Evolutionary conservation across 495 filamentous ascomycete species (phyloP).

Genomic region (Beverwykella pulmonaria): DNA sequence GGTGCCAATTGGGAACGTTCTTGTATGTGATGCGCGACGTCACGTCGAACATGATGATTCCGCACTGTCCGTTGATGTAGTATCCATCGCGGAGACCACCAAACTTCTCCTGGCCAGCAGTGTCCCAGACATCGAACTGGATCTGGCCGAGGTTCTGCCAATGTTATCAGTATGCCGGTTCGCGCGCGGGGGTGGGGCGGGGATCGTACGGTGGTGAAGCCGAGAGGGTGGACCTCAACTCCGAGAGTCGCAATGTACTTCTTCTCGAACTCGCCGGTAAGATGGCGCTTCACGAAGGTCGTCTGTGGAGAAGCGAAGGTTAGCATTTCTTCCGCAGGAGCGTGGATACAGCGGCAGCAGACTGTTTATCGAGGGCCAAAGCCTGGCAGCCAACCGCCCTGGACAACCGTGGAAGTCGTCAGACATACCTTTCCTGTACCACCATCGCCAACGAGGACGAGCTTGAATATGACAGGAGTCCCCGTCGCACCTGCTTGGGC

Average conservation of each 20-base stretch:
- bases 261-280: conserved; percentile 99
- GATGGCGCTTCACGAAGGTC: conserved; percentile 99
- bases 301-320: conserved; percentile 61
- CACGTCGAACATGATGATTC: conserved; percentile 99
- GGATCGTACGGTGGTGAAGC: conserved; percentile 81
- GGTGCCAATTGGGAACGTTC: conserved; percentile 99
- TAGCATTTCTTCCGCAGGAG: conserved; percentile 5
- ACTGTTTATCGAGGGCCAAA: conserved; percentile 9
- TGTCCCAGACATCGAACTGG: conserved; percentile 99
- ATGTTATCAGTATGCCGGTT: conserved; percentile 18
- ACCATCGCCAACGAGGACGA: conserved; percentile 99
- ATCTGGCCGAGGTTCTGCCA: conserved; percentile 88
- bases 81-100: conserved; percentile 99
- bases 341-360: conserved; percentile 22
- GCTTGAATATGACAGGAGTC: conserved; percentile 88
- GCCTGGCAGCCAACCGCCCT: neutral
- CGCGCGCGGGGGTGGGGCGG: neutral
- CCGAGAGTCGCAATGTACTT: conserved; percentile 99
- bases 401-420: neutral
- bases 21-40: conserved; percentile 99
- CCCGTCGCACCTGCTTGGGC: conserved; percentile 51
- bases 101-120: conserved; percentile 99
- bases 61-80: conserved; percentile 99
- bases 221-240: conserved; percentile 97
- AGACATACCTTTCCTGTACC: conserved; percentile 95